Percentiles rank a stretch among this genome's conserved stretches.
Conservation (phyloP, 2,329 filamentous ascomycete genomes). For the Pseudogymnoascus sp. region DNA sequence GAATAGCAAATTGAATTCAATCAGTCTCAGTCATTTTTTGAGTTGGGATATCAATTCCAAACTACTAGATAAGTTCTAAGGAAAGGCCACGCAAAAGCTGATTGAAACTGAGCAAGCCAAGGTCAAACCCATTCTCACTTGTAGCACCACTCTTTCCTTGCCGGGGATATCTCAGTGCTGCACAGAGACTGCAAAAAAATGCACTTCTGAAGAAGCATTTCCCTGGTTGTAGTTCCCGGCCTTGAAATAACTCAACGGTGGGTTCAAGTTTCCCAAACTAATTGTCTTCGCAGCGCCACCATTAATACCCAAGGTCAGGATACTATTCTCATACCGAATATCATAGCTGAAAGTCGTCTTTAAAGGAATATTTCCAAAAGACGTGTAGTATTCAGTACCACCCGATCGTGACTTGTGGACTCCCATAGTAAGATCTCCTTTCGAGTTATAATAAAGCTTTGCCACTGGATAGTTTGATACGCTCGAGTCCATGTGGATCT, state of each 20-base stretch:
- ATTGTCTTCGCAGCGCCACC: constrained; percentile 21
- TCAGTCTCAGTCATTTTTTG: too few species aligned
- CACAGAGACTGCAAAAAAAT: constrained; percentile 10
- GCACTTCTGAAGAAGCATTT: constrained; percentile 21
- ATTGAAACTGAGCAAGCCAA: too few species aligned
- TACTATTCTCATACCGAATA: constrained; percentile 30
- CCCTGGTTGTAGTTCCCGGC: constrained; percentile 34
- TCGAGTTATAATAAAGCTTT: constrained; percentile 33
- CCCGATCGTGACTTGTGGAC: constrained; percentile 31
- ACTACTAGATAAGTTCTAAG: too few species aligned
- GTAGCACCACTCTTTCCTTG: too few species aligned
- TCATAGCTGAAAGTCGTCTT: constrained; percentile 32
- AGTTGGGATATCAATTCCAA: too few species aligned
- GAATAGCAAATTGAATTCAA: too few species aligned
- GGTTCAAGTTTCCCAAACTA: constrained; percentile 25
- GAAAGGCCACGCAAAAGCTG: too few species aligned
- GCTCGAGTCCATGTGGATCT: constrained; percentile 33
- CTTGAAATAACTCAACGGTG: constrained; percentile 33
- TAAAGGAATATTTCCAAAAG: constrained; percentile 29
- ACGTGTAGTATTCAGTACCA: constrained; percentile 27
- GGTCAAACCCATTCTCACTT: too few species aligned
- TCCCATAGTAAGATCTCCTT: constrained; percentile 31
- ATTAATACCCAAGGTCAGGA: constrained; percentile 29
- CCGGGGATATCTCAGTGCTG: background rate
- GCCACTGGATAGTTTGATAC: constrained; percentile 34